A percentile compares a stretch with the other conserved stretches of the same genome.
These are phyloP conservation scores for Platanthera zijinensis DNA, from an alignment of 106 monocot genomes.

Conservation along the genomic window DNA sequence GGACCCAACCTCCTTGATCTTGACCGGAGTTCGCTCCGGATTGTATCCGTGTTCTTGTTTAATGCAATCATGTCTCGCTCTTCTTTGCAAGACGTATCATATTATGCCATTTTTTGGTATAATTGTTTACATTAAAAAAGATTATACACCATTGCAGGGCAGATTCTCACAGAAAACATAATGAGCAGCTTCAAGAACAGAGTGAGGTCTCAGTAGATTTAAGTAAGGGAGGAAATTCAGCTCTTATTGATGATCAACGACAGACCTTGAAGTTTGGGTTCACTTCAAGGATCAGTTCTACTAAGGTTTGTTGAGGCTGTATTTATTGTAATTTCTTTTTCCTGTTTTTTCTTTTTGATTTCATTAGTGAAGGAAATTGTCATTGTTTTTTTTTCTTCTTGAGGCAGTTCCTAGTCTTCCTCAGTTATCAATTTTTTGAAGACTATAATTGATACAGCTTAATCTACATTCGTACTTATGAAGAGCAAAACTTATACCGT, in stretches of 20 bases:
- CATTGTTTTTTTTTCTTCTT: neutral
- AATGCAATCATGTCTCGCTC: no score
- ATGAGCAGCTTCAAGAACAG: conserved; percentile 37
- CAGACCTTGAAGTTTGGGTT: conserved; percentile 92
- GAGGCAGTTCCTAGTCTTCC: neutral
- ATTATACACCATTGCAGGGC: conserved; percentile 39
- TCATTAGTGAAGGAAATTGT: neutral
- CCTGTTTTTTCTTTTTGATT: neutral
- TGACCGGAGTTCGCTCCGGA: no score
- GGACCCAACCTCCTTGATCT: no score
- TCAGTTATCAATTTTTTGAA: neutral
- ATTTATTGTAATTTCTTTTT: neutral
- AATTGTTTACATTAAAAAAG: neutral
- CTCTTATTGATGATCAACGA: conserved; percentile 48
- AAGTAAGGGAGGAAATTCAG: conserved; percentile 12
- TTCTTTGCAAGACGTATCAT: no score
- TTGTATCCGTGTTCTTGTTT: no score
- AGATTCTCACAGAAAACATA: conserved; percentile 62
- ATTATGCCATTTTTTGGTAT: neutral
- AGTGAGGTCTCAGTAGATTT: conserved; percentile 26
- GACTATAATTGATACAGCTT: neutral
- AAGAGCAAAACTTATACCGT: no score
- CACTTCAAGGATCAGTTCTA: conserved; percentile 53
- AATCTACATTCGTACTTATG: no score
- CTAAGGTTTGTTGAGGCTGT: conserved; percentile 46